Conservation (phyloP, 2,329 filamentous ascomycete genomes). For the Ophiocordyceps camponoti-leonardi region DNA sequence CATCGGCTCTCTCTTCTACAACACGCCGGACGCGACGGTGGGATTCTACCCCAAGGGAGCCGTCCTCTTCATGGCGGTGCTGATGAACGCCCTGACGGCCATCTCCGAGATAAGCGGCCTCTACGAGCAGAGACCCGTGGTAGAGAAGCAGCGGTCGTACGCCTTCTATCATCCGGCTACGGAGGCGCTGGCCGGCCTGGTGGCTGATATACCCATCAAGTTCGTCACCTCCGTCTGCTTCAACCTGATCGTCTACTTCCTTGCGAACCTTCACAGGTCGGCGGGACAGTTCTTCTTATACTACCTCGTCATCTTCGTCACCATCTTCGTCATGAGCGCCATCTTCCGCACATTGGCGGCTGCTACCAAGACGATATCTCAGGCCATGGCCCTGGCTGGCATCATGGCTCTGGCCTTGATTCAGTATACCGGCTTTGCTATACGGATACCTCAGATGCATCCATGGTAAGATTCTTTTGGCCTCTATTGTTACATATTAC, state of each 20-base stretch:
- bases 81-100: slow-evolving; percentile 40
- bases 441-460: slow-evolving; percentile 39
- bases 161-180: slow-evolving; percentile 33
- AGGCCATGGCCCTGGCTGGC: slow-evolving; percentile 35
- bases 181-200: slow-evolving; percentile 36
- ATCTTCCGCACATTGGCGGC: slow-evolving; percentile 61
- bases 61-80: slow-evolving; percentile 40
- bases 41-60: slow-evolving; percentile 38
- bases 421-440: slow-evolving; percentile 41
- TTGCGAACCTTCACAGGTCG: slow-evolving; percentile 34
- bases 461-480: slow-evolving; percentile 32
- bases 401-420: slow-evolving; percentile 41
- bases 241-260: slow-evolving; percentile 41
- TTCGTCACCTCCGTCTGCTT: slow-evolving; percentile 30
- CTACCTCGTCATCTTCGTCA: slow-evolving; percentile 50
- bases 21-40: slow-evolving; percentile 27
- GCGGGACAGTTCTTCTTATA: slow-evolving; percentile 61
- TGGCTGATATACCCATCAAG: slow-evolving; percentile 40
- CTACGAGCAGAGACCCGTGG: slow-evolving; percentile 27
- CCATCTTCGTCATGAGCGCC: slow-evolving; percentile 57
- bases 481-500: too few species aligned
- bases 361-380: slow-evolving; percentile 46
- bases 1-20: slow-evolving; percentile 43
- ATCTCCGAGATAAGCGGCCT: slow-evolving; percentile 34
- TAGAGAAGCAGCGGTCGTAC: slow-evolving; percentile 30